Base-by-base conservation (phyloP, 345 rosid genomes). In the Kandelia obovata region DNA sequence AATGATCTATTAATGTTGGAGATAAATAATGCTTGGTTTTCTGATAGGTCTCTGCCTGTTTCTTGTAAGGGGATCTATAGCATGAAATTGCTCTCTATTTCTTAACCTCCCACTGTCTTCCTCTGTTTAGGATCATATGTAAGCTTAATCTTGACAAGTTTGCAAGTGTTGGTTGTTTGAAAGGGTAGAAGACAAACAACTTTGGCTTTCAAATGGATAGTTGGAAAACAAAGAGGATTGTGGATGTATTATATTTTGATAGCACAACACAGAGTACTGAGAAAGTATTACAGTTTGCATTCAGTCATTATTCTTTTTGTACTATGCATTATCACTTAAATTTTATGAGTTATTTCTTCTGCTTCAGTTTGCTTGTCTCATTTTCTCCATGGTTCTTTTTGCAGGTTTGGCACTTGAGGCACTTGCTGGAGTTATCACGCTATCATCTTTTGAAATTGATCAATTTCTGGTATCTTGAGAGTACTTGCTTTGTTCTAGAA, bases 361-460 rank as follows among this genome's bases (percentile, higher is more conserved):
- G 32, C 17, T 39, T 31, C 31, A 26, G 32, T 56, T 47, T 64
- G 25, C 39, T 23, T 23, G 5, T 28, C 46, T 56, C 31, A 49
- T 65, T 75, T 62, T 8, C 32, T 43, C 62, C 30, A 58, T 62
- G 64, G 28, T 74, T 53, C 56, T 65, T 62, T 10, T 74, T 71
- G 53, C 88, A 92, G 99, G 98, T 74, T 60, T 92, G 77, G 99
- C 97, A 19, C 89, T 89, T 53, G 91, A 96, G 79, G 74, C 97
- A 7, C 91, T 92, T 75, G 91, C 98, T 71, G 92, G 95, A 65
- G 85, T 85, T 67, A 77, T 96, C 75, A 84, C 89, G 34, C 75
- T 96, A 77, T 86, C 98, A 59, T 79, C 97, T 73, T 80, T 89
- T 28, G 96, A 85, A 80, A 78, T 90, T 58, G 88, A 86, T 77